Percentiles rank a stretch among this genome's conserved stretches.
Conservation (phyloP, 2,329 filamentous ascomycete species). For the Mycosphaerella sp. region DNA sequence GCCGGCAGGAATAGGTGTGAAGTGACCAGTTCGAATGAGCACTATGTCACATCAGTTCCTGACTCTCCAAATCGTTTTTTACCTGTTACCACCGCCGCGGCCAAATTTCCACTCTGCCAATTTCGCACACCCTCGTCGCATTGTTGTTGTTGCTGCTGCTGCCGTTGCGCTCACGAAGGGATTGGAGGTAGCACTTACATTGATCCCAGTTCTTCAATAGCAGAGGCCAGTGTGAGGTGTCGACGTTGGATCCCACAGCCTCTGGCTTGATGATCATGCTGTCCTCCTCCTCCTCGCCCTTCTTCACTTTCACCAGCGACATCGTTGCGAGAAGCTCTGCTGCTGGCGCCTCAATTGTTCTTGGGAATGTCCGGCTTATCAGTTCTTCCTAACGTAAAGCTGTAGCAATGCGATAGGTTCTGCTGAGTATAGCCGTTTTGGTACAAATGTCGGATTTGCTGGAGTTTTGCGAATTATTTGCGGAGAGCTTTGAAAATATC, state of each 20-base stretch:
- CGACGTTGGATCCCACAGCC: slow-evolving; percentile 66
- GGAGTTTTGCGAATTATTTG: background rate
- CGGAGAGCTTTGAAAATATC: slow-evolving; percentile 1
- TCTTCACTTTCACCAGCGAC: slow-evolving; percentile 18
- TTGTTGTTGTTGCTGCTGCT: background rate
- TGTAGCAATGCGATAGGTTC: slow-evolving; percentile 13
- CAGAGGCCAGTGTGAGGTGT: slow-evolving; percentile 87
- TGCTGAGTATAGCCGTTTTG: slow-evolving; percentile 16
- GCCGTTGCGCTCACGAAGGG: background rate
- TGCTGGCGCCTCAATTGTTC: background rate
- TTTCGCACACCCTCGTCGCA: background rate
- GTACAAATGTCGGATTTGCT: slow-evolving; percentile 3
- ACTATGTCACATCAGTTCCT: slow-evolving; percentile 48
- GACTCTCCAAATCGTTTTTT: slow-evolving; percentile 15
- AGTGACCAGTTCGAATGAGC: slow-evolving; percentile 88
- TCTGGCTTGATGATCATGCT: slow-evolving; percentile 75
- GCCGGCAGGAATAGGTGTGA: slow-evolving; percentile 91
- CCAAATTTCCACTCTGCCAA: background rate
- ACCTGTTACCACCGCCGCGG: background rate
- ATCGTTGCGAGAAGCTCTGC: slow-evolving; percentile 39
- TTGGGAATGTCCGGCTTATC: slow-evolving; percentile 15
- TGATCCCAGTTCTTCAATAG: slow-evolving; percentile 89
- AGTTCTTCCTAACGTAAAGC: slow-evolving; percentile 15
- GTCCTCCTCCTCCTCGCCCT: slow-evolving; percentile 39
- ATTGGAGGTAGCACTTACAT: slow-evolving; percentile 42